phyloP scores from a whole-genome alignment of 1,139 yeast genomes.

The Suhomyces ambrosiae region DNA sequence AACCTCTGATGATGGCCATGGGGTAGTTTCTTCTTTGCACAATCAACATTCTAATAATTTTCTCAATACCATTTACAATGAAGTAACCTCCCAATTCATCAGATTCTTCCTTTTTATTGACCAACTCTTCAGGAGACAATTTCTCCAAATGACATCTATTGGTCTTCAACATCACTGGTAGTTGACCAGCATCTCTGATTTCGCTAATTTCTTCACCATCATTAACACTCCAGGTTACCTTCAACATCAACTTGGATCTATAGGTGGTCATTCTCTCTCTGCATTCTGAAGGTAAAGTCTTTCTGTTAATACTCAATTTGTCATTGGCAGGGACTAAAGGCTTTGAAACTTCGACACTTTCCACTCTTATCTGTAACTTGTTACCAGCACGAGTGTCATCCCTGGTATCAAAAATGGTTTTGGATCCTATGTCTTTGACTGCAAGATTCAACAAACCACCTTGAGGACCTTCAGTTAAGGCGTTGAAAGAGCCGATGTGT shows the following conservation, averaged over 20 bases:
- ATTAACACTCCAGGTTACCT: conserved; percentile 82
- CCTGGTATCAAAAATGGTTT: conserved; percentile 79
- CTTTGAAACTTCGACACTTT: conserved; percentile 81
- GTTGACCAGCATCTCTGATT: conserved; percentile 85
- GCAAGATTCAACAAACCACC: conserved; percentile 87
- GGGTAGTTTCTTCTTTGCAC: conserved; percentile 98
- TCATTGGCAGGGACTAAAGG: conserved; percentile 77
- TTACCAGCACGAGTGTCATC: conserved; percentile 75
- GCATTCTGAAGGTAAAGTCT: conserved; percentile 84
- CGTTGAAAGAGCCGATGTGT: conserved; percentile 95
- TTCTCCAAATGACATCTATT: conserved; percentile 90
- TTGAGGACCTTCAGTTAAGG: conserved; percentile 81
- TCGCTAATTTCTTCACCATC: conserved; percentile 82
- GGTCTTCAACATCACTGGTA: conserved; percentile 88
- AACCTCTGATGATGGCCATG: conserved; percentile 95
- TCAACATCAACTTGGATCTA: conserved; percentile 72
- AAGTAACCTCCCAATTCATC: conserved; percentile 98
- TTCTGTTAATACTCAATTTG: conserved; percentile 76
- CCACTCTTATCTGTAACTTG: conserved; percentile 77
- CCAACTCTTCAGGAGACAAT: conserved; percentile 79
- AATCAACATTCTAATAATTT: conserved; percentile 93
- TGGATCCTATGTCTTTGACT: conserved; percentile 84
- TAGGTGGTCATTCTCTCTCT: conserved; percentile 86
- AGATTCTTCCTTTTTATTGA: conserved; percentile 79
- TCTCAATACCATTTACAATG: conserved; percentile 95